These are phyloP conservation scores for Blastobotrys ciferrii DNA, from an alignment of 1,139 yeast species.

Conservation along the genomic window DNA sequence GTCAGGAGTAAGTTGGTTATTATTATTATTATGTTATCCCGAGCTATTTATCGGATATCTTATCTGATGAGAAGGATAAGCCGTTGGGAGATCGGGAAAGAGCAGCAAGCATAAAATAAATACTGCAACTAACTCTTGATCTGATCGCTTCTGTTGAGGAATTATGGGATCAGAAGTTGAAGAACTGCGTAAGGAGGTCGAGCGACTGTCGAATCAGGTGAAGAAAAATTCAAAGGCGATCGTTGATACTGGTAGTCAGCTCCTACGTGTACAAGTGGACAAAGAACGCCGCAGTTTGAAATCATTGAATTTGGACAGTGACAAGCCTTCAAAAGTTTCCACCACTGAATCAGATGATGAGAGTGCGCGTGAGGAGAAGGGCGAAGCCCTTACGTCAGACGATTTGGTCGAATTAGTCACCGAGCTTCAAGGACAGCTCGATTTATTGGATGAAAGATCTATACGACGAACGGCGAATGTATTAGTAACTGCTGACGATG, in stretches of 20 bases:
- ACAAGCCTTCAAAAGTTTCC: constrained; percentile 10
- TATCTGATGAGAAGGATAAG: too few relatives aligned
- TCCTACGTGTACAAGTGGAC: constrained; percentile 63
- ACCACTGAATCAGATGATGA: constrained; percentile 17
- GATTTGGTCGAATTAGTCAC: constrained; percentile 84
- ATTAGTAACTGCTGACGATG: constrained; percentile 38
- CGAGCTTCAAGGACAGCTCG: constrained; percentile 85
- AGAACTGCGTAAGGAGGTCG: constrained; percentile 27
- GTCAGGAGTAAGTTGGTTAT: too few relatives aligned
- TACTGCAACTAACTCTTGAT: too few relatives aligned
- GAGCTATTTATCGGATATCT: too few relatives aligned
- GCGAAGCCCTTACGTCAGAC: constrained; percentile 70
- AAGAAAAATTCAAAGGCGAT: constrained; percentile 37
- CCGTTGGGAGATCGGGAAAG: too few relatives aligned
- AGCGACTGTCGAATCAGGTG: constrained; percentile 32
- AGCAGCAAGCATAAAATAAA: too few relatives aligned
- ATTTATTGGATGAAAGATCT: constrained; percentile 43
- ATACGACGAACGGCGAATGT: constrained; percentile 37
- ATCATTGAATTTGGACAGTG: constrained; percentile 27
- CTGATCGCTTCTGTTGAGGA: too few relatives aligned
- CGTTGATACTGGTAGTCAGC: constrained; percentile 72
- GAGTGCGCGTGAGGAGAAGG: constrained; percentile 16
- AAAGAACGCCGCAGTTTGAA: constrained; percentile 37
- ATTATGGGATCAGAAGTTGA: constrained; percentile 11
- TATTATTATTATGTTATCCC: too few relatives aligned